Conservation (phyloP, 2,329 filamentous ascomycete genomes). For the Xylariaceae sp. region DNA sequence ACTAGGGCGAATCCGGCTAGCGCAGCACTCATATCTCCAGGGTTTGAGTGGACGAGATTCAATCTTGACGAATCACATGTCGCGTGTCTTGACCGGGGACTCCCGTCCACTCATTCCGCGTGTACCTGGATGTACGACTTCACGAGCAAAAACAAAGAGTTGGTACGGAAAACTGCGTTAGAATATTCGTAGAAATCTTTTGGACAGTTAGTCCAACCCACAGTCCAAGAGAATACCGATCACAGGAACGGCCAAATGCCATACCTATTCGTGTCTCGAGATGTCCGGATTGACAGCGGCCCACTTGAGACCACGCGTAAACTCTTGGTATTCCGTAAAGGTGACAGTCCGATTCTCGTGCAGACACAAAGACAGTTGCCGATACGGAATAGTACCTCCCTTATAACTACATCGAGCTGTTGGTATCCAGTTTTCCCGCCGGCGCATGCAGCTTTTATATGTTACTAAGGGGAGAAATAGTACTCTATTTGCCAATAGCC, state of each 20-base stretch:
- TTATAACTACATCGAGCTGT: background rate
- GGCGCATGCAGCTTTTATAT: background rate
- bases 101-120: background rate
- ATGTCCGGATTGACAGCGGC: too few species aligned
- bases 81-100: background rate
- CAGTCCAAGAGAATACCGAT: background rate
- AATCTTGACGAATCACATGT: background rate
- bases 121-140: background rate
- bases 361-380: too few species aligned
- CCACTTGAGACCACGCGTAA: too few species aligned
- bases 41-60: background rate
- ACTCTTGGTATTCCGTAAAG: background rate
- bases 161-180: too few species aligned
- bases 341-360: too few species aligned
- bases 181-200: too few species aligned
- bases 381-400: too few species aligned
- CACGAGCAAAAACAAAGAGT: background rate
- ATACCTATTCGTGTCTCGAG: background rate
- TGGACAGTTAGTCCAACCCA: too few species aligned
- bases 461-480: background rate
- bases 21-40: background rate
- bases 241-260: background rate
- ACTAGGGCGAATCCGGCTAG: background rate
- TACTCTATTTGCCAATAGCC: background rate
- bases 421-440: background rate